Evolutionary conservation across 2,329 filamentous ascomycete species (phyloP), one percentile per base, ranked within the genome.

Genomic region (Sclerotinia nivalis): DNA sequence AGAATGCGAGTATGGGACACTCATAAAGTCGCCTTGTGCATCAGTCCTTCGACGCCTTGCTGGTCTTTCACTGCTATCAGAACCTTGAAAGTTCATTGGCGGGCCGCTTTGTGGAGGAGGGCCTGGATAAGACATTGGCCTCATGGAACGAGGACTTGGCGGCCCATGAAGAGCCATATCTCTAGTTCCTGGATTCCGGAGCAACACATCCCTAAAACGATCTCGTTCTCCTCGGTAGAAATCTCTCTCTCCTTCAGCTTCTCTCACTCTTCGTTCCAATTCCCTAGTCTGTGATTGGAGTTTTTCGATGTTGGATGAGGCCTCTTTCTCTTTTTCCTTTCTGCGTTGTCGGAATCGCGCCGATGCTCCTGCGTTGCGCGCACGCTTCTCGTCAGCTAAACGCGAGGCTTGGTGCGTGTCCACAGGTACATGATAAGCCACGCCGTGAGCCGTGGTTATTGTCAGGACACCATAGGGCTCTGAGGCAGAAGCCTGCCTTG

Each of bases 281-380:
- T 93, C 88, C 62, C 89, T 86, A 68, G 90, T 84, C 73, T 90
- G 86, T 76, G 92, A 88, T 77, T 93, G 89, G 68, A 95, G 82
- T 74, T 89, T 87, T 65, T 91, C 84, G 72, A 95, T 89, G 64
- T 87, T 89, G 68, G 86, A 84, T 22, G 87, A 87, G 70, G 90
- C 90, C 78, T 93, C 90, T 75, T 87, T 87, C 78, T 95, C 92
- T 78, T 91, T 90, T 76, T 93, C 92, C 81, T 96, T 96, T 77
- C 93, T 89, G 71, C 93, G 87, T 77, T 89, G 88, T 69, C 93
- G 87, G 74, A 96, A 96, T 71, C 93, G 86, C 61, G 92, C 92
- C 69, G 93, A 96, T 8, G 93, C 93, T 61, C 91, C 91, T 54
- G 93, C 93, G 77, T 97, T 97, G 66, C 93, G 87, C 79, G 91